phyloP scores from a whole-genome alignment of 768 basidiomycete genomes.

The Tylopilus intermedius region DNA sequence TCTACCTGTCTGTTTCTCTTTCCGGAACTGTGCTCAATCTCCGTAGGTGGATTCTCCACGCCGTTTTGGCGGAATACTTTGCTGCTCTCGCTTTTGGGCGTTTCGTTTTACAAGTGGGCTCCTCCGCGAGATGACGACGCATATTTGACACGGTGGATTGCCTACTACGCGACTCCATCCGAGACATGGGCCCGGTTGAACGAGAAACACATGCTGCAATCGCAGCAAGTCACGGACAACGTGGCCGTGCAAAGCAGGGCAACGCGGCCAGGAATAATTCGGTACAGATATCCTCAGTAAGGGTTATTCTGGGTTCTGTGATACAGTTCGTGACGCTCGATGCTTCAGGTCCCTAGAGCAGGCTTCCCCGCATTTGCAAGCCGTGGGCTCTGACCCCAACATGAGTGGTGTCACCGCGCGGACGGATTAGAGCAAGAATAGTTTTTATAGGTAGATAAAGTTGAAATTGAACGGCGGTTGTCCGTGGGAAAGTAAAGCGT shows the following conservation, averaged over 20 bases:
- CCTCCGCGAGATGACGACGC: constrained; percentile 57
- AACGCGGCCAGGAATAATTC: constrained; percentile 46
- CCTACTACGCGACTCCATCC: constrained; percentile 48
- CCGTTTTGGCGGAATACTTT: constrained; percentile 66
- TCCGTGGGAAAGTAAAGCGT: constrained; percentile 23
- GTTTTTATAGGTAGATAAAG: background rate
- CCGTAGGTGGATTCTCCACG: constrained; percentile 48
- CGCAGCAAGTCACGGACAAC: constrained; percentile 36
- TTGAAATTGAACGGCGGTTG: constrained; percentile 6
- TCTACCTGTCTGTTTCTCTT: constrained; percentile 28
- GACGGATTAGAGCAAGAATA: constrained; percentile 14
- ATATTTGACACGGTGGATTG: constrained; percentile 64
- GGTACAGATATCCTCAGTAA: constrained; percentile 72
- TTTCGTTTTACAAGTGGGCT: constrained; percentile 63
- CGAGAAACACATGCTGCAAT: constrained; percentile 49
- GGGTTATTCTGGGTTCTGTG: constrained; percentile 26
- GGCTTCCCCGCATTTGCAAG: constrained; percentile 54
- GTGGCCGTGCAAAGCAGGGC: constrained; percentile 40
- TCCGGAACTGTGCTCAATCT: constrained; percentile 4
- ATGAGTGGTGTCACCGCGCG: constrained; percentile 34
- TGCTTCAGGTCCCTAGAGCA: constrained; percentile 49
- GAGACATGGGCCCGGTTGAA: constrained; percentile 54
- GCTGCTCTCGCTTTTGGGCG: constrained; percentile 44
- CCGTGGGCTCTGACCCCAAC: constrained; percentile 48
- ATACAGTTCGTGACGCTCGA: constrained; percentile 3